phyloP scores from a whole-genome alignment of 768 basidiomycete species.

The Russula virescens region DNA sequence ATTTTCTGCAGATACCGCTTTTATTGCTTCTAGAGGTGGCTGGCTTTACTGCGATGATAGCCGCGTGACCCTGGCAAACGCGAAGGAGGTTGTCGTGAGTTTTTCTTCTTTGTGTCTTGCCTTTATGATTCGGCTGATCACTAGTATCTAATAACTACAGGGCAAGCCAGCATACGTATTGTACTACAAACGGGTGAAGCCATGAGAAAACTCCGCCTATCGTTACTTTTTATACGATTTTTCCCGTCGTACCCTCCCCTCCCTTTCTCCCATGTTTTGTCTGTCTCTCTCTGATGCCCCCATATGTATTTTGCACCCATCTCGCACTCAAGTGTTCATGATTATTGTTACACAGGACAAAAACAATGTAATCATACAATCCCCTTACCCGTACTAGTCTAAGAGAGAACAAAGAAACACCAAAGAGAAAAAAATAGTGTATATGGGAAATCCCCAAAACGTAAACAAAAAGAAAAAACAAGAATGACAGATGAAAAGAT shows the following conservation, averaged over 20 bases:
- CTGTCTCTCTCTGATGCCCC: background rate
- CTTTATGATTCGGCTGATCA: constrained; percentile 25
- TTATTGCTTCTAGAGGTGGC: constrained; percentile 75
- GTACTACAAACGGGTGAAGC: constrained; percentile 59
- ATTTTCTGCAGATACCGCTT: constrained; percentile 99
- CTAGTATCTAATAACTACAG: constrained; percentile 34
- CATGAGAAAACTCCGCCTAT: constrained; percentile 12
- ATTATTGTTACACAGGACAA: constrained; percentile 25
- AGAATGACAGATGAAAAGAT: background rate
- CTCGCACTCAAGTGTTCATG: constrained; percentile 21
- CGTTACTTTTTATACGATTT: background rate
- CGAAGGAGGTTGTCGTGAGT: constrained; percentile 80
- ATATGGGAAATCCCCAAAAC: background rate
- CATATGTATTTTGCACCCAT: constrained; percentile 24
- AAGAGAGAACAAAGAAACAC: background rate
- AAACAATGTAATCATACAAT: constrained; percentile 25
- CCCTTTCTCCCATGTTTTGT: background rate
- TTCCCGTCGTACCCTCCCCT: background rate
- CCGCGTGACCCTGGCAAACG: constrained; percentile 64
- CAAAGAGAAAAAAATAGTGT: background rate
- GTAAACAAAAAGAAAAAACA: background rate
- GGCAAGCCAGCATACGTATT: constrained; percentile 69
- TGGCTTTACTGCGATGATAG: constrained; percentile 97
- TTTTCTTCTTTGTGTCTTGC: constrained; percentile 9
- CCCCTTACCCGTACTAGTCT: constrained; percentile 19